phyloP scores from a whole-genome alignment of 208 protist genomes.

The Wallacemonas rigidus region DNA sequence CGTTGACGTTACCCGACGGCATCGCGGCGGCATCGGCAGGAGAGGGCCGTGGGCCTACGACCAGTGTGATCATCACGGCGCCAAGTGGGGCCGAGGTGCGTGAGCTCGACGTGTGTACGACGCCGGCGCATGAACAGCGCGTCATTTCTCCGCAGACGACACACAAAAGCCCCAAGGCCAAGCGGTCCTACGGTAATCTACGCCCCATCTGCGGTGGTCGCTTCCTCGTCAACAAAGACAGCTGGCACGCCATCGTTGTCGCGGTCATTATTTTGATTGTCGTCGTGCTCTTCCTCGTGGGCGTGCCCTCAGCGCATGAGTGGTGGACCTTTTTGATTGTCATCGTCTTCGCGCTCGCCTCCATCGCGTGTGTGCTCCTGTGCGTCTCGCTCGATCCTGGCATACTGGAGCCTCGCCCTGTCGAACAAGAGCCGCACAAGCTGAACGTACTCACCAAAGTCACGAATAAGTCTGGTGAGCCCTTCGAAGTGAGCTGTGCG shows the following conservation, averaged over 20 bases:
- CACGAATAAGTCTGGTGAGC: conserved; percentile 33
- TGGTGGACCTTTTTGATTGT: conserved; percentile 51
- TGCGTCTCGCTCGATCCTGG: conserved; percentile 72
- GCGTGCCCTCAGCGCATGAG: conserved; percentile 56
- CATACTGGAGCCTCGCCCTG: conserved; percentile 58
- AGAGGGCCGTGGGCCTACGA: neutral
- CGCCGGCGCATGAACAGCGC: neutral
- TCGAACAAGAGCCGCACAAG: conserved; percentile 15
- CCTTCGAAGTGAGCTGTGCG: conserved; percentile 44
- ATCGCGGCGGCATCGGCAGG: neutral
- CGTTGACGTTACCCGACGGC: neutral
- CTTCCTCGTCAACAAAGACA: conserved; percentile 46
- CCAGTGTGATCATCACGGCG: neutral
- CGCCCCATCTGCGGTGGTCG: conserved; percentile 26
- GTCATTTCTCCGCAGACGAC: neutral
- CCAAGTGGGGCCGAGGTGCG: no score
- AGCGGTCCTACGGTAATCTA: conserved; percentile 12
- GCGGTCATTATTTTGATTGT: conserved; percentile 38
- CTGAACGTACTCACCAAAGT: conserved; percentile 19
- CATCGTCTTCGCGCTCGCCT: conserved; percentile 28
- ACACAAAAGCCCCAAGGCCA: neutral
- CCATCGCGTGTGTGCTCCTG: conserved; percentile 52
- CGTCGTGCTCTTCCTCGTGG: conserved; percentile 39
- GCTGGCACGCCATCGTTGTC: conserved; percentile 43
- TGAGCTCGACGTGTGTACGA: neutral